A percentile compares a stretch with the other conserved stretches of the same genome.
Conservation (phyloP, 108 stramenopile species). For the Cyclotella kingstonii region DNA sequence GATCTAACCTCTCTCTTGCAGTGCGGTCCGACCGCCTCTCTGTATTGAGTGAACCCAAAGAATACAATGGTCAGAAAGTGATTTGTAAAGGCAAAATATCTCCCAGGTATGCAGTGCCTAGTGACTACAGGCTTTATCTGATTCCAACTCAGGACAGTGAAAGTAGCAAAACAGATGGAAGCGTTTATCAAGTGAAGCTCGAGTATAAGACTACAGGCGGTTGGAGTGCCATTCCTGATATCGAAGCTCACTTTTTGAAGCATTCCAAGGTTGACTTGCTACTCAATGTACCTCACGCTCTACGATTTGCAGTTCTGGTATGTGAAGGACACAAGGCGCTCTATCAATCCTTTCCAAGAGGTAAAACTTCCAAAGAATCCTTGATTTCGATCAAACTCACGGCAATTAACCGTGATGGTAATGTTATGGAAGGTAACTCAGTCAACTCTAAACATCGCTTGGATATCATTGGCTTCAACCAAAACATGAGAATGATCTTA, state of each 20-base stretch:
- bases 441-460: neutral
- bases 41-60: slow-evolving; percentile 25
- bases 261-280: slow-evolving; percentile 32
- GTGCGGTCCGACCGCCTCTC: slow-evolving; percentile 31
- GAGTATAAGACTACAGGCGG: slow-evolving; percentile 8
- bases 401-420: slow-evolving; percentile 14
- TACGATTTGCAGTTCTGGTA: slow-evolving; percentile 44
- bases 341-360: slow-evolving; percentile 34
- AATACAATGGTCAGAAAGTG: slow-evolving; percentile 2
- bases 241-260: slow-evolving; percentile 18
- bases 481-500: slow-evolving; percentile 36
- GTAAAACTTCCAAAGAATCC: slow-evolving; percentile 6
- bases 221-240: slow-evolving; percentile 1
- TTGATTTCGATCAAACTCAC: slow-evolving; percentile 5
- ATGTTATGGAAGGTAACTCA: neutral
- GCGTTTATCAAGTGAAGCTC: slow-evolving; percentile 6
- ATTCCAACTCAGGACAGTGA: neutral
- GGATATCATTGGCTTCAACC: slow-evolving; percentile 39
- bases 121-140: slow-evolving; percentile 20
- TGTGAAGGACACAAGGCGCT: slow-evolving; percentile 22
- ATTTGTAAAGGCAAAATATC: slow-evolving; percentile 12
- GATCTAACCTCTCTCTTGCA: slow-evolving; percentile 12
- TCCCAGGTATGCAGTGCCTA: slow-evolving; percentile 17
- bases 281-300: slow-evolving; percentile 21
- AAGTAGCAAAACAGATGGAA: too few relatives aligned